Evolutionary conservation across 1,139 yeast genomes (phyloP), one percentile per base, ranked within the genome.

Genomic region (Insectozyma bohioensis): DNA sequence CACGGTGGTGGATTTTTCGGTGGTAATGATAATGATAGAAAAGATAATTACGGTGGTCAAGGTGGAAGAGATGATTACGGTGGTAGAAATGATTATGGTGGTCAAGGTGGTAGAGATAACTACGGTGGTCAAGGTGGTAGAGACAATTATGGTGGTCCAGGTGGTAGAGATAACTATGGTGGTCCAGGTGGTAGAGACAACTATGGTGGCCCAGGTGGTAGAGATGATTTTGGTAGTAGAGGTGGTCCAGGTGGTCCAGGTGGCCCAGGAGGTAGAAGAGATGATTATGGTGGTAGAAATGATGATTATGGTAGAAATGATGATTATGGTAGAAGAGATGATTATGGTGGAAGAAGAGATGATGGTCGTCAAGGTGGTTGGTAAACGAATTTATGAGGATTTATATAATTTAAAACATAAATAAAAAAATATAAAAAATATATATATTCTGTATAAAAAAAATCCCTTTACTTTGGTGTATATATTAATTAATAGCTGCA

Each of bases 171-270:
- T 18, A 30, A 35, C 5, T 35, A 40, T 30, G 42, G 41, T 36
- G 41, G 41, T 28, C 27, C 30, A 27, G 41, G 46, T 20, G 39
- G 42, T 15, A 30, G 28, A 23, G 35, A 25, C 34, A 29, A 15
- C 15, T 35, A 39, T 20, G 37, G 43, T 20, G 39, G 47, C 19
- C 36, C 34, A 13, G 46, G 51, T 31, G 52, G 54, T 15, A 45
- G 43, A 28, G 56, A 52, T 30, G 50, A 48, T 26, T 31, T 43
- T 30, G 35, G 36, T 5, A 26, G 19, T 14, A 17, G 30, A 11
- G 23, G 22, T 7, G 19, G 20, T 13, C 19, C 3, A 10, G 29
- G 29, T 4, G 29, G 29, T 12, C 23, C 13, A 16, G 20, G 23
- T 19, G 29, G 29, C 8, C 20, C 16, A 15, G 24, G 22, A 12